Evolutionary conservation across 169 alveolate species (phyloP).

Genomic region (Plasmodium malariae): DNA sequence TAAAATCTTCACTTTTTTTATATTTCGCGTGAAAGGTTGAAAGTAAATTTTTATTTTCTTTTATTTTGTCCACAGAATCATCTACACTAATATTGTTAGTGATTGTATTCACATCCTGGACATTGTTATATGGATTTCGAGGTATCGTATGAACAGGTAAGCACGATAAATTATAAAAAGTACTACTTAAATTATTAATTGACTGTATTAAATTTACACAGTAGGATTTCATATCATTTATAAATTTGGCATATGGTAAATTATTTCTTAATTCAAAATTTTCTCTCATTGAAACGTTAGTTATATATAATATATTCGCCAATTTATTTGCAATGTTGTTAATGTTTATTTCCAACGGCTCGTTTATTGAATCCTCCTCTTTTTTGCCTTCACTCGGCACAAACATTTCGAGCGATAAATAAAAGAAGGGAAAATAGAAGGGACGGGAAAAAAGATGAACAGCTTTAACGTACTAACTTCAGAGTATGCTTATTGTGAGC

Average conservation of each 20-base stretch:
- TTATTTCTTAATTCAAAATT: constrained; percentile 22
- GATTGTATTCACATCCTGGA: constrained; percentile 34
- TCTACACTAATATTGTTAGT: constrained; percentile 57
- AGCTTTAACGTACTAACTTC: too few relatives aligned
- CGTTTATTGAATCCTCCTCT: constrained; percentile 25
- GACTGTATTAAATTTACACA: constrained; percentile 66
- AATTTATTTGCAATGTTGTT: constrained; percentile 63
- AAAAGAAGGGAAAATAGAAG: too few relatives aligned
- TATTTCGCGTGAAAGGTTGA: constrained; percentile 6
- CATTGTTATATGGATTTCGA: constrained; percentile 49
- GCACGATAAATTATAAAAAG: constrained; percentile 32
- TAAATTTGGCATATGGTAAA: constrained; percentile 48
- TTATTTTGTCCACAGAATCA: constrained; percentile 29
- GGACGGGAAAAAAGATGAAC: too few relatives aligned
- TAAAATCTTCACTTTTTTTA: constrained; percentile 1
- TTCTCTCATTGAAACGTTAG: constrained; percentile 67
- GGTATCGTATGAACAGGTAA: constrained; percentile 75
- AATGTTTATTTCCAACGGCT: constrained; percentile 20
- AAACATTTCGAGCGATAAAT: too few relatives aligned
- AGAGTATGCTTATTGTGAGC: too few relatives aligned
- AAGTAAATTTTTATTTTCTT: constrained; percentile 19
- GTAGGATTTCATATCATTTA: constrained; percentile 75
- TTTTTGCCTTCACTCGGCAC: not conserved
- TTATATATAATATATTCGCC: constrained; percentile 64
- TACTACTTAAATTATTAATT: constrained; percentile 34